Base-by-base conservation (phyloP, 2,329 filamentous ascomycete genomes). In the Colletotrichum coccodes region DNA sequence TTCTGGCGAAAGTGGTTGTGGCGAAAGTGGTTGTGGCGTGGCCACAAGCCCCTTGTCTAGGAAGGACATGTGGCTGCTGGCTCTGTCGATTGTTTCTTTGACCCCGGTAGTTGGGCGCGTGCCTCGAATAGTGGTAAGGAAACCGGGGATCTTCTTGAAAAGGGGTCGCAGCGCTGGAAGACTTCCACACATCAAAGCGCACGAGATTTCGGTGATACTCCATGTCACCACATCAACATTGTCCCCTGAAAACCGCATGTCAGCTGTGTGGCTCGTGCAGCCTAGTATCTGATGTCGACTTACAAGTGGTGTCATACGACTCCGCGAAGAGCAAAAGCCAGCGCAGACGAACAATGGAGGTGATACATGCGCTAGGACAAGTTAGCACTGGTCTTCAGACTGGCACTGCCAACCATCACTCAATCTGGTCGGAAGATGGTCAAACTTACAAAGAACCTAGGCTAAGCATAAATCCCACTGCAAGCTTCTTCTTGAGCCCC, bases 81-180 rank as follows among this genome's bases (percentile, higher is more conserved):
- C 28, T 21, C 34, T 60, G 47, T 59, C 54, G 28, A 34, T 16
- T 3, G 54, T 59, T 9, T 56, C 49, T 21, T 65, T 68, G 6
- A 23, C 40, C 23, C 60, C 54, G 8, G 38, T 9, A 12, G 65
- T 68, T 4, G 54, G 21, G 5, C 32, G 42, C 26, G 57, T 38
- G 57, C 57, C 21, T 42, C 65, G 54, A 8, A 68, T 47, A 38
- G 64, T 68, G 11, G 52, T 59, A 3, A 70, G 44, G 36, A 62
- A 26, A 47, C 64, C 59, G 1, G 59, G 47, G 2, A 68, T 46
- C 53, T 60, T 70, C 59, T 60, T 70, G 47, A 70, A 59, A 8
- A 84, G 79, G 8, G 79, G 83, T 0, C 81, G 83, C 3, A 76
- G 81, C n/a, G 81, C 78, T 6, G 77, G 77, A 3, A 83, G 80